Evolutionary conservation across 2,329 filamentous ascomycete species (phyloP).

Genomic region (Hansfordia pulvinata): DNA sequence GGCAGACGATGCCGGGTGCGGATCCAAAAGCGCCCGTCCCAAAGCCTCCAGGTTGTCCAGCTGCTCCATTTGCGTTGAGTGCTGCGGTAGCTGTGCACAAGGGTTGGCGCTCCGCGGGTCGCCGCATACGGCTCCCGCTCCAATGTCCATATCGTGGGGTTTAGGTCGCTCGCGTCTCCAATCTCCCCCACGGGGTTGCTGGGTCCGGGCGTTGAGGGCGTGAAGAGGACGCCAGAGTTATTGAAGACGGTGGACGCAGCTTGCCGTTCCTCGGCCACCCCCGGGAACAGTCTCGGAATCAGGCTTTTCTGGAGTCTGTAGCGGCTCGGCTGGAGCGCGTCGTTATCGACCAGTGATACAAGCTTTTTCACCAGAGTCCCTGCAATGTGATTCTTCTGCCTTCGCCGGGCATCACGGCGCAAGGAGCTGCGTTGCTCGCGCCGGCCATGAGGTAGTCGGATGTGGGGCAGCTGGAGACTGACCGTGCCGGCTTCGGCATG

Average conservation of each 20-base stretch:
- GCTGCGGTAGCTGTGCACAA: conserved; percentile 7
- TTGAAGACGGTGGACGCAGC: conserved; percentile 29
- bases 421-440: conserved; percentile 5
- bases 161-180: conserved; percentile 1
- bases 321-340: no score
- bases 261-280: no score
- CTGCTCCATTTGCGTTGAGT: conserved; percentile 8
- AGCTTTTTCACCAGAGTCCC: conserved; percentile 29
- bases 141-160: conserved; percentile 25
- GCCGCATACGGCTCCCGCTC: conserved; percentile 31
- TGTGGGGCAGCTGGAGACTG: conserved; percentile 27
- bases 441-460: no score
- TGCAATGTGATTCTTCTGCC: conserved; percentile 28
- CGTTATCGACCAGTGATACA: conserved; percentile 15
- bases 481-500: conserved; percentile 33
- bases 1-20: conserved; percentile 28
- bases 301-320: no score
- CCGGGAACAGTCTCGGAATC: no score
- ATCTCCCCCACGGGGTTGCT: background rate
- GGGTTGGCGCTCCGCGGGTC: conserved; percentile 15
- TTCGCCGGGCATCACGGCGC: conserved; percentile 13
- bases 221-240: conserved; percentile 31
- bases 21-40: conserved; percentile 52
- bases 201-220: conserved; percentile 14
- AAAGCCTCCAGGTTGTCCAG: conserved; percentile 26